Evolutionary conservation across 768 basidiomycete species (phyloP).

Genomic region (Boletus coccyginus): DNA sequence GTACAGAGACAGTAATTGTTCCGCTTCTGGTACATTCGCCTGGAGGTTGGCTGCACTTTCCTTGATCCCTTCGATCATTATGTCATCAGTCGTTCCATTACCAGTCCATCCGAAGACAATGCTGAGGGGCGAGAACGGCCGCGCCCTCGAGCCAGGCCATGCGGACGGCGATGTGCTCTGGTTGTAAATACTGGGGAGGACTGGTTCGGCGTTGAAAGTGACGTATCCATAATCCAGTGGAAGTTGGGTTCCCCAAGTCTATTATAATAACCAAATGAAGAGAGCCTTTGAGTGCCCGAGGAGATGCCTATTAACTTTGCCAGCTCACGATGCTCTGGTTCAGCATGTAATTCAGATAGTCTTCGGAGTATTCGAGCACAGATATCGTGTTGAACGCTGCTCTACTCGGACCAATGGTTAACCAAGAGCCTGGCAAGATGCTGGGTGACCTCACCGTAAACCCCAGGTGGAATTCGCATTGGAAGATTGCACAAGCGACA

Average conservation of each 20-base stretch:
- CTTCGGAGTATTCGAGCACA: conserved; percentile 17
- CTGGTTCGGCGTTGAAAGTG: conserved; percentile 50
- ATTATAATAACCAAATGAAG: conserved; percentile 32
- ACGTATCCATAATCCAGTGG: conserved; percentile 37
- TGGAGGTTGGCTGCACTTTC: conserved; percentile 40
- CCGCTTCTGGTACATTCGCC: conserved; percentile 42
- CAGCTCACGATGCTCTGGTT: conserved; percentile 18
- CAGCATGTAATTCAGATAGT: conserved; percentile 17
- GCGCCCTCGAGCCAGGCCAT: conserved; percentile 43
- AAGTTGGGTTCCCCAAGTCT: conserved; percentile 42
- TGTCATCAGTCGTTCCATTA: conserved; percentile 35
- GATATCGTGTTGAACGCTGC: conserved; percentile 24
- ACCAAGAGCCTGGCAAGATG: not conserved
- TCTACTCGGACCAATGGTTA: conserved; percentile 11
- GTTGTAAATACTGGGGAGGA: conserved; percentile 41
- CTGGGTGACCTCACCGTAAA: conserved; percentile 22
- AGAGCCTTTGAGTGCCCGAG: not conserved
- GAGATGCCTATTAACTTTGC: not conserved
- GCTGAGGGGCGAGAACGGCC: conserved; percentile 44
- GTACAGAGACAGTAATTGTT: conserved; percentile 42
- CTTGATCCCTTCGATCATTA: conserved; percentile 39
- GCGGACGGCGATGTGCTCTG: conserved; percentile 41
- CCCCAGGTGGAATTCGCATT: conserved; percentile 15
- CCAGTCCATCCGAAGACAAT: conserved; percentile 45
- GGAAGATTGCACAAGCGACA: conserved; percentile 26